phyloP scores from a whole-genome alignment of 305 asterid genomes.

The Solanum hybrid region DNA sequence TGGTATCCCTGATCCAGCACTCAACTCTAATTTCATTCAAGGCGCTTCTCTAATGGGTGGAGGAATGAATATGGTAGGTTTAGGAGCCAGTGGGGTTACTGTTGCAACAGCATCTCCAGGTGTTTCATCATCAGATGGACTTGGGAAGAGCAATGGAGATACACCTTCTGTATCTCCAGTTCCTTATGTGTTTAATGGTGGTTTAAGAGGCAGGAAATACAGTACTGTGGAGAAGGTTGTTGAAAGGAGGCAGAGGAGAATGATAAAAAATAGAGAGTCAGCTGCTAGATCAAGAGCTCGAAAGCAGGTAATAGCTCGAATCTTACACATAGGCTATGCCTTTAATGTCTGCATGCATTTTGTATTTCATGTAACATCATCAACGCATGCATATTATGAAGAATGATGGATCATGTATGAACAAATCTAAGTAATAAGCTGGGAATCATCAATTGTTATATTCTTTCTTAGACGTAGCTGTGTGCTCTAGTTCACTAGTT shows the following conservation, averaged over 20 bases:
- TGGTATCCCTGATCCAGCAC: conserved; percentile 35
- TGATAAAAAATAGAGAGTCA: conserved; percentile 85
- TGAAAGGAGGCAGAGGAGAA: conserved; percentile 94
- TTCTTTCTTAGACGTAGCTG: not conserved
- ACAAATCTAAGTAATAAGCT: not conserved
- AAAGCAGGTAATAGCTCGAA: conserved; percentile 58
- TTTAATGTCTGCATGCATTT: not conserved
- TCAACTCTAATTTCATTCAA: conserved; percentile 34
- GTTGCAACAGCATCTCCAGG: conserved; percentile 50
- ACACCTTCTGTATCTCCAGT: conserved; percentile 63
- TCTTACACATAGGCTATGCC: not conserved
- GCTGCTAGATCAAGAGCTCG: conserved; percentile 99
- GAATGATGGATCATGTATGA: not conserved
- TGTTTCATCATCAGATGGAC: conserved; percentile 65
- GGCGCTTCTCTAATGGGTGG: conserved; percentile 33
- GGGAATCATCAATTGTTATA: not conserved
- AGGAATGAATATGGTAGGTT: conserved; percentile 52
- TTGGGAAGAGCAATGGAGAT: conserved; percentile 65
- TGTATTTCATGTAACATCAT: not conserved
- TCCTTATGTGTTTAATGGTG: conserved; percentile 65
- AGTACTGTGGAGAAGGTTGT: conserved; percentile 83
- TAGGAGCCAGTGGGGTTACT: conserved; percentile 38
- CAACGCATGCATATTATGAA: not conserved
- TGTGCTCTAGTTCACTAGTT: not conserved
- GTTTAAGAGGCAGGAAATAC: conserved; percentile 62